phyloP scores from a whole-genome alignment of 2,329 filamentous ascomycete species.

The Sporothrix brunneoviolacea region DNA sequence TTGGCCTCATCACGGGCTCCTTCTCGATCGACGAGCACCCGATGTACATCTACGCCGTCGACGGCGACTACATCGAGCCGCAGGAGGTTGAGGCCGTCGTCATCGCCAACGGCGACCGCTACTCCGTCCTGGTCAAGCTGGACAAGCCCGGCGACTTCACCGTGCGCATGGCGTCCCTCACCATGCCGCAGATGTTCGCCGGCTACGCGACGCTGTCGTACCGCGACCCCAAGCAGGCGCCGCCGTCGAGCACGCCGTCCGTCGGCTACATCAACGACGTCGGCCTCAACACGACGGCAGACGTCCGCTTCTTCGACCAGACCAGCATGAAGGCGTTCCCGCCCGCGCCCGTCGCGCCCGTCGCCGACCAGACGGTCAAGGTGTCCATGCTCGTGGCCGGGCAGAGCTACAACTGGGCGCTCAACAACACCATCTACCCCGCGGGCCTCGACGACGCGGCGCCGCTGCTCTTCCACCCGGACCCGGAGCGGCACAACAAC shows the following conservation, averaged over 20 bases:
- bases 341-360: slow-evolving; percentile 33
- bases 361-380: slow-evolving; percentile 40
- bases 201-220: slow-evolving; percentile 45
- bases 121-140: slow-evolving; percentile 39
- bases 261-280: slow-evolving; percentile 39
- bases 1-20: slow-evolving; percentile 37
- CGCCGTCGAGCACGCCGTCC: slow-evolving; percentile 25
- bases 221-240: background rate
- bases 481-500: slow-evolving; percentile 30
- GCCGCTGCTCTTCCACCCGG: slow-evolving; percentile 42
- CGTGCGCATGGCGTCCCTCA: slow-evolving; percentile 45
- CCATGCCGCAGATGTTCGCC: slow-evolving; percentile 47
- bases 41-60: slow-evolving; percentile 48
- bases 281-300: slow-evolving; percentile 35
- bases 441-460: slow-evolving; percentile 27
- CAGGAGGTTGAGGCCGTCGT: slow-evolving; percentile 40
- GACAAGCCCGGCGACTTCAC: slow-evolving; percentile 44
- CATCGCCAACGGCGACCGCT: slow-evolving; percentile 46
- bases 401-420: slow-evolving; percentile 45
- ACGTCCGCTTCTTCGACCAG: slow-evolving; percentile 39
- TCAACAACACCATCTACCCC: slow-evolving; percentile 41
- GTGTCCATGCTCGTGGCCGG: slow-evolving; percentile 35
- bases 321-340: slow-evolving; percentile 41
- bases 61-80: slow-evolving; percentile 48
- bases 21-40: slow-evolving; percentile 47